phyloP scores from a whole-genome alignment of 225 moss, liverwort and hornwort genomes.

The Straminergon stramineum region DNA sequence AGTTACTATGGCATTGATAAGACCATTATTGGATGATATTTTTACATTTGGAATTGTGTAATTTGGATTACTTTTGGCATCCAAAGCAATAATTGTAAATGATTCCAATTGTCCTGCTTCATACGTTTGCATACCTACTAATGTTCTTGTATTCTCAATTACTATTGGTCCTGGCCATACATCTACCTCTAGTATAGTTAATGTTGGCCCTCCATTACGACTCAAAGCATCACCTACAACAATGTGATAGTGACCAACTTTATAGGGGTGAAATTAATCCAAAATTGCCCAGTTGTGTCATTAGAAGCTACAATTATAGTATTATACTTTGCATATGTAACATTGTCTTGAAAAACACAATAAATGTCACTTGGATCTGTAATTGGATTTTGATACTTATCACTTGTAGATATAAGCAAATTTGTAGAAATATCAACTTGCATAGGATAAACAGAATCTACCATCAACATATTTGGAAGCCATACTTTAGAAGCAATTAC shows the following conservation, averaged over 20 bases:
- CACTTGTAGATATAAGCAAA: constrained; percentile 16
- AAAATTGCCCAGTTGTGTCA: constrained; percentile 13
- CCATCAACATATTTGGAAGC: constrained; percentile 9
- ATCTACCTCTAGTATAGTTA: background rate
- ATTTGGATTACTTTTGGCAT: constrained; percentile 40
- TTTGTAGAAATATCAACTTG: constrained; percentile 8
- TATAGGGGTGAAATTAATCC: constrained; percentile 1
- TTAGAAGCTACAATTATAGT: background rate
- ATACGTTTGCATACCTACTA: background rate
- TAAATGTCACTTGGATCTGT: constrained; percentile 1
- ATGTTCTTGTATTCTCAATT: constrained; percentile 1
- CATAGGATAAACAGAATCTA: constrained; percentile 19
- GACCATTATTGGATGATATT: background rate
- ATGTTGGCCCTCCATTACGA: background rate
- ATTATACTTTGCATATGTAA: background rate
- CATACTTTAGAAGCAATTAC: constrained; percentile 8
- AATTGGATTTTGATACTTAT: constrained; percentile 30
- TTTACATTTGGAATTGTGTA: constrained; percentile 22
- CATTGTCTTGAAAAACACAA: constrained; percentile 13
- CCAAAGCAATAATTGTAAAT: constrained; percentile 22
- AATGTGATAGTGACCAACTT: constrained; percentile 21
- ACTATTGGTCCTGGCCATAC: constrained; percentile 16
- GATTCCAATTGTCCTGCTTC: background rate
- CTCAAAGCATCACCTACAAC: constrained; percentile 12
- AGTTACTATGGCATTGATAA: background rate